phyloP scores from a whole-genome alignment of 495 filamentous ascomycete genomes.

The Parathielavia hyrcaniae region DNA sequence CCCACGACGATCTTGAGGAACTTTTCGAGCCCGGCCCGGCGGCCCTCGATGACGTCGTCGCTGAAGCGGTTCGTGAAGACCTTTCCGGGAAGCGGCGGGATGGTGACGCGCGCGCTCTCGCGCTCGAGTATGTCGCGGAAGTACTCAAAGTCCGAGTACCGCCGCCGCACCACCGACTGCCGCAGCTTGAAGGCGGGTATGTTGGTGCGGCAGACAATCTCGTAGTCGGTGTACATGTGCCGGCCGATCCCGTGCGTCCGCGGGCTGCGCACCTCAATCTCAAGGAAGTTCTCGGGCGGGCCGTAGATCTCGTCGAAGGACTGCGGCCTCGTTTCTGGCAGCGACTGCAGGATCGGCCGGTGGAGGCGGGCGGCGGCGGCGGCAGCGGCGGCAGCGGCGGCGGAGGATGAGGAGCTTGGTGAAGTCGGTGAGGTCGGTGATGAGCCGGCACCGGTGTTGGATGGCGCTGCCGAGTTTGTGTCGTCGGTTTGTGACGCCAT shows the following conservation, averaged over 20 bases:
- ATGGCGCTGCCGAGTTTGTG: slow-evolving; percentile 22
- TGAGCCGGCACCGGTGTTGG: slow-evolving; percentile 20
- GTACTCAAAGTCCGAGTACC: slow-evolving; percentile 97
- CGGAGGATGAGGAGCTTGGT: slow-evolving; percentile 30
- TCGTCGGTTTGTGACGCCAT: slow-evolving; percentile 14
- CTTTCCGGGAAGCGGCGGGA: slow-evolving; percentile 92
- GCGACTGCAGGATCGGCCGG: slow-evolving; percentile 64
- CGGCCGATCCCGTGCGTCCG: slow-evolving; percentile 92
- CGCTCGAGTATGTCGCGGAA: slow-evolving; percentile 98
- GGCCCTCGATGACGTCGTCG: slow-evolving; percentile 96
- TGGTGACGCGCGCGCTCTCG: slow-evolving; percentile 87
- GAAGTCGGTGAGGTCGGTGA: slow-evolving; percentile 13
- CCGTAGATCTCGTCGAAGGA: slow-evolving; percentile 99
- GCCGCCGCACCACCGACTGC: slow-evolving; percentile 75
- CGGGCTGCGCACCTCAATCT: slow-evolving; percentile 94
- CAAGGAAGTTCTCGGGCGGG: slow-evolving; percentile 95
- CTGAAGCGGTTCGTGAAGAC: slow-evolving; percentile 98
- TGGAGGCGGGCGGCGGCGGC: slow-evolving; percentile 42
- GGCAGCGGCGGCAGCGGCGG: slow-evolving; percentile 18
- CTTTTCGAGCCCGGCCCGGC: slow-evolving; percentile 83
- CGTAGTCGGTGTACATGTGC: slow-evolving; percentile 97
- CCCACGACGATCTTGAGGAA: slow-evolving; percentile 97
- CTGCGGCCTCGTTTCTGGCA: slow-evolving; percentile 81
- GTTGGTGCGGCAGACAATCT: slow-evolving; percentile 94
- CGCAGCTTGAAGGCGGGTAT: slow-evolving; percentile 95